Conservation (phyloP, 768 basidiomycete species). For the Exidia glandulosa region DNA sequence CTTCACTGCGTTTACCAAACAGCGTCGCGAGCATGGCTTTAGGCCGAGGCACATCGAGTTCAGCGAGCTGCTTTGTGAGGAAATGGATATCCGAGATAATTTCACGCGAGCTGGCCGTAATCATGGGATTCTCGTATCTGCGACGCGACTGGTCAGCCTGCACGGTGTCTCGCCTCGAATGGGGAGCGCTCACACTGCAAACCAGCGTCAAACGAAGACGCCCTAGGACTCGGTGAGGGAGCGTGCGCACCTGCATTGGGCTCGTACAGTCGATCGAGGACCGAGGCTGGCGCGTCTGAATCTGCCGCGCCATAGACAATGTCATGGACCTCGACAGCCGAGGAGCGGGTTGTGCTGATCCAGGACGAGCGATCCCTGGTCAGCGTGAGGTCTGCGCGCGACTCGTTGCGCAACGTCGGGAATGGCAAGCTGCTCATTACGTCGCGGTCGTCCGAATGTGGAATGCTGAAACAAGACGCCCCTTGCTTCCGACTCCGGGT, state of each 20-base stretch:
- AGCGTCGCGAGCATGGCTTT: slow-evolving; percentile 46
- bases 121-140: slow-evolving; percentile 70
- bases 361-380: slow-evolving; percentile 5
- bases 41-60: slow-evolving; percentile 59
- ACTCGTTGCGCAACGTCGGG: background rate
- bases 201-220: background rate
- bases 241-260: slow-evolving; percentile 51
- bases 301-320: slow-evolving; percentile 63
- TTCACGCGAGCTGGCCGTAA: slow-evolving; percentile 64
- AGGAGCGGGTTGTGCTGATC: slow-evolving; percentile 34
- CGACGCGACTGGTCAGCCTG: slow-evolving; percentile 1
- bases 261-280: slow-evolving; percentile 55
- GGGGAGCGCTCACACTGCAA: slow-evolving; percentile 2
- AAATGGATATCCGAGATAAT: slow-evolving; percentile 62
- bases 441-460: background rate
- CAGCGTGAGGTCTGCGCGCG: background rate
- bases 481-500: background rate
- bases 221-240: too few relatives aligned
- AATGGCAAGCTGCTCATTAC: background rate
- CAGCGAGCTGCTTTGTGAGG: slow-evolving; percentile 47
- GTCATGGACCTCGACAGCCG: slow-evolving; percentile 59
- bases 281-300: slow-evolving; percentile 17
- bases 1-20: slow-evolving; percentile 25
- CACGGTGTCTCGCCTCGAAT: slow-evolving; percentile 9
- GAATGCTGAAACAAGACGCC: background rate